These are phyloP conservation scores for Lyophyllum atratum DNA, from an alignment of 768 basidiomycete genomes.

Conservation along the genomic window DNA sequence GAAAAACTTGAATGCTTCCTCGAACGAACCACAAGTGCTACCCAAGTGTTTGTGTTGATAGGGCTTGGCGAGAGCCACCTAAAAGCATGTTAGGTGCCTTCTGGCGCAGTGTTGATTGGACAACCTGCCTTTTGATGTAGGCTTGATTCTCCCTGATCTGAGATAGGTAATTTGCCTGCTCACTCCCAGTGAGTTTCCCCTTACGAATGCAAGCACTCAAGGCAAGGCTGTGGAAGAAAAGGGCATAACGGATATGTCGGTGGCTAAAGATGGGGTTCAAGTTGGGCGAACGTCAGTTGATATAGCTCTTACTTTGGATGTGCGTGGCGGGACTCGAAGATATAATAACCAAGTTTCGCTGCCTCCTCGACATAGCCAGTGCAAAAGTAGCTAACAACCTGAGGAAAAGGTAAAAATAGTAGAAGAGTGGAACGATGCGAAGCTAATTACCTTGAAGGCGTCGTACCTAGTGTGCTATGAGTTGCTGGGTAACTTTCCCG, in stretches of 20 bases:
- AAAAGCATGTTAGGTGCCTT: constrained; percentile 4
- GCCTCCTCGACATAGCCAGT: constrained; percentile 62
- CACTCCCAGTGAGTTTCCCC: constrained; percentile 35
- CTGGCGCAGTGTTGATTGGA: neutral
- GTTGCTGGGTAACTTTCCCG: neutral
- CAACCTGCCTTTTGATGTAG: constrained; percentile 58
- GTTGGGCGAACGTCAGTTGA: neutral
- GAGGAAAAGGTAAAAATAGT: neutral
- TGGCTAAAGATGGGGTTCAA: constrained; percentile 42
- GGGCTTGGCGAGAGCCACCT: constrained; percentile 75
- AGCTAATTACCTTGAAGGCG: constrained; percentile 53
- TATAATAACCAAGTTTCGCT: constrained; percentile 60
- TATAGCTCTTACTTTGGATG: constrained; percentile 60
- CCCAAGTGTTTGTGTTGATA: constrained; percentile 69
- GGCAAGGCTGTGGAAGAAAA: constrained; percentile 73
- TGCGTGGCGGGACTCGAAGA: constrained; percentile 56
- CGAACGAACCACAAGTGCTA: constrained; percentile 60
- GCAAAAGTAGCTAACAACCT: constrained; percentile 68
- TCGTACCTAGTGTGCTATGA: constrained; percentile 50
- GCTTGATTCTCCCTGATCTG: constrained; percentile 64
- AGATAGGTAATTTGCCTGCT: constrained; percentile 43
- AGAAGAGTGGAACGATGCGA: neutral
- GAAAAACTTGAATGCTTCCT: neutral
- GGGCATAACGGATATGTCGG: constrained; percentile 64
- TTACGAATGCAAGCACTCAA: constrained; percentile 61